A percentile compares a stretch with the other conserved stretches of the same genome.
Evolutionary conservation across 2,329 filamentous ascomycete species (phyloP).

Genomic region (Biscogniauxia sp.): DNA sequence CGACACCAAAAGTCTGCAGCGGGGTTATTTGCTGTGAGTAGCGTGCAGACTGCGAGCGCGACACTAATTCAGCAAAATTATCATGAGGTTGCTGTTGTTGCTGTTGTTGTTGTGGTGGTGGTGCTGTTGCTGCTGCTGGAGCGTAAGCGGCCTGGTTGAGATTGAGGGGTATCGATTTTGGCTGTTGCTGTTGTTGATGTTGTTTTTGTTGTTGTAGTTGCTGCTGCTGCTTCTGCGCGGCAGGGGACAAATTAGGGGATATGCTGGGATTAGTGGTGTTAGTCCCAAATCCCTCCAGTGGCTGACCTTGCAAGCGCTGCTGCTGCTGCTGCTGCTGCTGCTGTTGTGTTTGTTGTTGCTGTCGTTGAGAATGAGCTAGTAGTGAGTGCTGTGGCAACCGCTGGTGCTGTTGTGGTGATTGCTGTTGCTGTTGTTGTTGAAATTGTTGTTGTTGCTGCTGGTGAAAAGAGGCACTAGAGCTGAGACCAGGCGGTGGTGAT

Average conservation of each 20-base stretch:
- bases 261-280: slow-evolving; percentile 25
- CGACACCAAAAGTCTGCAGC: slow-evolving; percentile 36
- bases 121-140: no score
- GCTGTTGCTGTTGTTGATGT: no score
- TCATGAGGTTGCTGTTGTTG: slow-evolving; percentile 37
- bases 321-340: no score
- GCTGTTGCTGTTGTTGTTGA: slow-evolving; percentile 31
- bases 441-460: slow-evolving; percentile 26
- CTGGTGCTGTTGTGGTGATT: slow-evolving; percentile 27
- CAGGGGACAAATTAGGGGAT: slow-evolving; percentile 20
- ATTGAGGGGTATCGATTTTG: slow-evolving; percentile 35
- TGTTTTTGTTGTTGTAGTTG: no score
- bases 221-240: slow-evolving; percentile 13
- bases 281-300: slow-evolving; percentile 24
- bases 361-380: slow-evolving; percentile 16
- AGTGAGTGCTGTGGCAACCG: slow-evolving; percentile 30
- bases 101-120: slow-evolving; percentile 33
- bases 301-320: slow-evolving; percentile 29
- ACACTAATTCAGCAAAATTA: slow-evolving; percentile 48
- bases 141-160: slow-evolving; percentile 34
- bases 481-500: slow-evolving; percentile 33
- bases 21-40: slow-evolving; percentile 38
- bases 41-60: slow-evolving; percentile 52
- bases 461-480: slow-evolving; percentile 49
- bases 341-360: no score